Base-by-base conservation (phyloP, 1,284 basidiomycete species). In the Puccinia triticina region DNA sequence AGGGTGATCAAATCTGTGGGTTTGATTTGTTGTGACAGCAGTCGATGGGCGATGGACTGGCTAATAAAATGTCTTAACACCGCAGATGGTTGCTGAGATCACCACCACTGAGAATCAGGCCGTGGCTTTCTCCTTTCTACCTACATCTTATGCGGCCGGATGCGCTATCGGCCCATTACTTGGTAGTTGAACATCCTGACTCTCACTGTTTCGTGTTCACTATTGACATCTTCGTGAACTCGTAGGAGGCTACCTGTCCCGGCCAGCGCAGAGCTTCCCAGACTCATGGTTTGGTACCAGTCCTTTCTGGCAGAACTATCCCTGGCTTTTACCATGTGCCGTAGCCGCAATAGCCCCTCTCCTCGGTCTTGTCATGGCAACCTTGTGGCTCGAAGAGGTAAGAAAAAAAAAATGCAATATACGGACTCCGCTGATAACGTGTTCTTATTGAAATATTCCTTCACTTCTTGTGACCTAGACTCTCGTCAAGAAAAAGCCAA, bases 71-170 rank as follows among this genome's bases (percentile, higher is more conserved):
- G 7, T 32, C 8, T 59, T 23, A 18, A 7, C 21, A 37, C 14
- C 18, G n/a, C 37, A 77, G 74, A 64, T 64, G 29, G 61, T 86
- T 50, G 85, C 84, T 7, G 85, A 86, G 61, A 72, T 86, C 12
- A 85, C 84, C n/a, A 85, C 85, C 48, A 83, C 84, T 34, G 84
- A 84, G 16, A 86, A 86, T 59, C 84, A 84, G 66, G 85, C 85
- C 14, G 76, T 84, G 26, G 86, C 84, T 26, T 86, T 86, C 64
- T 83, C 83, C 57, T 59, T 86, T 37, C 83, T 86, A 4, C 85
- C 85, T 10, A 50, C 85, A 57, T 84, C 83, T 59, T 86, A 83
- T 82, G 84, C 85, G 16, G 71, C 84, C 2, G 86, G 86, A 1
- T 79, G 71, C 37, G 84, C 85, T 67, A 67, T 86, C 26, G 86